Evolutionary conservation across 495 filamentous ascomycete species (phyloP).

Genomic region (Lasiosphaeria hispida): DNA sequence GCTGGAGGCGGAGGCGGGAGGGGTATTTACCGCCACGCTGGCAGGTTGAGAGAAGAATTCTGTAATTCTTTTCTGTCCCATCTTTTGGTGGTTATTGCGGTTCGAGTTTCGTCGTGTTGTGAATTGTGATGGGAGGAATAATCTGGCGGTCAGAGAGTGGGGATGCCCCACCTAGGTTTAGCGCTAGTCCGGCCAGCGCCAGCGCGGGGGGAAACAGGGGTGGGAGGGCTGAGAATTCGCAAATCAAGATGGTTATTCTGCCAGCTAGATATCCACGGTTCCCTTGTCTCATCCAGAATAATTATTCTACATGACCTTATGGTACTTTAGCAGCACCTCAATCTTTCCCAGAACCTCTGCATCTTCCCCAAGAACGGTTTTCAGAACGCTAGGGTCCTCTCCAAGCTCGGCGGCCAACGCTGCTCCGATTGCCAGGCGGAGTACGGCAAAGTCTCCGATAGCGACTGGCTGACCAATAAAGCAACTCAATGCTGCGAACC

Average conservation of each 20-base stretch:
- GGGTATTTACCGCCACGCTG: background rate
- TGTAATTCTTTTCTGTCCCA: constrained; percentile 1
- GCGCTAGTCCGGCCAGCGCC: too few species aligned
- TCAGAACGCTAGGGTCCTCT: background rate
- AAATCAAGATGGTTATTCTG: too few species aligned
- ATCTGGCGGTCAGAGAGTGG: too few species aligned
- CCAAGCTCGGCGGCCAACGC: constrained; percentile 4
- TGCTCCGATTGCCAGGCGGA: background rate
- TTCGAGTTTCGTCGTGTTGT: too few species aligned
- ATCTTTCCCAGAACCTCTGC: background rate
- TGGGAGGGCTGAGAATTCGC: too few species aligned
- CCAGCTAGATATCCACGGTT: too few species aligned
- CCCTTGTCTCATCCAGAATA: too few species aligned
- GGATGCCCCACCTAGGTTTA: too few species aligned
- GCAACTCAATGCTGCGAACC: background rate
- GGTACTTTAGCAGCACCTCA: constrained; percentile 7
- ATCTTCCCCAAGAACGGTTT: constrained; percentile 3
- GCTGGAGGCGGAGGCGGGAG: background rate
- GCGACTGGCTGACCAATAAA: constrained; percentile 7
- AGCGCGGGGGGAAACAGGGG: too few species aligned
- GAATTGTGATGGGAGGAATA: too few species aligned
- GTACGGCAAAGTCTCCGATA: background rate
- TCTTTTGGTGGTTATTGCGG: background rate
- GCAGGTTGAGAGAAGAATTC: background rate
- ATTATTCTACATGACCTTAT: background rate